phyloP scores from a whole-genome alignment of 176 grass and related monocot genomes.

The Pontederia crassipes region DNA sequence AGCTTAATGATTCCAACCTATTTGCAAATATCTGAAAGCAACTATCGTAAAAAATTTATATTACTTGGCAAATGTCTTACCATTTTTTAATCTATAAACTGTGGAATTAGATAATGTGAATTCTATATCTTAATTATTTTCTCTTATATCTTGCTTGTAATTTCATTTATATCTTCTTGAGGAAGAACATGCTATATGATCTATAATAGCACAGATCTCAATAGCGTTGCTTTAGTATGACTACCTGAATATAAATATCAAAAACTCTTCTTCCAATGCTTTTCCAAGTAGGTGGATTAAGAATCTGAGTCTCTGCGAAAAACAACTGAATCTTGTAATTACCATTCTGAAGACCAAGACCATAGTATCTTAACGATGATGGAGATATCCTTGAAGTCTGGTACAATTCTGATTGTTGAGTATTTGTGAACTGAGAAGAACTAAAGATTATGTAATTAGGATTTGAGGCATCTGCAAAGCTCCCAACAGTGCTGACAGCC shows the following conservation, averaged over 20 bases:
- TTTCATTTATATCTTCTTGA: neutral
- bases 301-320: slow-evolving; percentile 51
- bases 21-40: no score
- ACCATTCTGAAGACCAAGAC: slow-evolving; percentile 84
- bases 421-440: slow-evolving; percentile 46
- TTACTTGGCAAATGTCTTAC: no score
- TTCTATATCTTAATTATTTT: no score
- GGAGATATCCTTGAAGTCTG: slow-evolving; percentile 71
- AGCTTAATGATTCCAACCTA: no score
- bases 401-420: slow-evolving; percentile 57
- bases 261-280: slow-evolving; percentile 68
- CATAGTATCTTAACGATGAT: slow-evolving; percentile 79
- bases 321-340: slow-evolving; percentile 73
- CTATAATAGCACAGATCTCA: no score
- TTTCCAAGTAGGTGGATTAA: slow-evolving; percentile 35
- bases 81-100: no score
- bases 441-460: slow-evolving; percentile 40
- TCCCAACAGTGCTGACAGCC: slow-evolving; percentile 66
- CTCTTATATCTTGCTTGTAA: neutral
- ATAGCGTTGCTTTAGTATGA: no score
- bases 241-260: slow-evolving; percentile 83
- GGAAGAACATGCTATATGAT: no score
- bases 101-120: no score
- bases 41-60: no score
- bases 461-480: slow-evolving; percentile 28